Evolutionary conservation across 176 grass and related monocot species (phyloP), one percentile per base, ranked within the genome.

Genomic region (Saccharum officinarum): DNA sequence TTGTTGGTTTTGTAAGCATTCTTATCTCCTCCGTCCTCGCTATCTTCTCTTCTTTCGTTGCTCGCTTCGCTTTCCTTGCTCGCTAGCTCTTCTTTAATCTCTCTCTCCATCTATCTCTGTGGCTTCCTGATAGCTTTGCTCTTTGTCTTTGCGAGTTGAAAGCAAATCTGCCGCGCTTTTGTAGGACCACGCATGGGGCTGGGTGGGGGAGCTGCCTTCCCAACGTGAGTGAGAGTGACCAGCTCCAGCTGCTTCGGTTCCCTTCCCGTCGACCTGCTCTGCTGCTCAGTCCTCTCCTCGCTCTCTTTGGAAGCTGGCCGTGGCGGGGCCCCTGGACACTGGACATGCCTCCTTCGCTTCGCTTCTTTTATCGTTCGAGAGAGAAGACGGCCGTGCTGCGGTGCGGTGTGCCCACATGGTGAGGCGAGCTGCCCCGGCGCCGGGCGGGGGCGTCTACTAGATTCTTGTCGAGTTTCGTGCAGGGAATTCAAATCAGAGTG

Each of bases 141-240:
- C 80, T 86, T 70, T 86, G 85, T 88, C 87, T 87, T 90, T 92
- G 87, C 13, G 87, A 85, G 87, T 76, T 86, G 62, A 88, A 92
- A 95, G 87, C 78, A 87, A 95, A 92, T 92, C 84, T 90, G 90
- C 93, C 78, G 82, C 85, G 61, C 93, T 92, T 95, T 95, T 92
- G 87, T 86, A 83, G 93, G 93, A 92, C 90, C 90, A 86, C 33
- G 84, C 88, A 76, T 92, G 87, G 83, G 60, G 63, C 63, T 16
- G 26, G n/a, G 59, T 77, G n/a, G 54, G 60, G 49, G 83, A 79
- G 85, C 79, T 79, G 87, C 44, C 46, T 52, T 52, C 49, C 28
- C 72, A 82, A 92, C 92, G 86, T 94, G 89, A 16, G 60, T 28
- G 61, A 65, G 52, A 55, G n/a, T 61, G 57, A 11, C 57, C 57